Conservation (phyloP, 164 flowering plant genomes). For the Vitis rupestris region DNA sequence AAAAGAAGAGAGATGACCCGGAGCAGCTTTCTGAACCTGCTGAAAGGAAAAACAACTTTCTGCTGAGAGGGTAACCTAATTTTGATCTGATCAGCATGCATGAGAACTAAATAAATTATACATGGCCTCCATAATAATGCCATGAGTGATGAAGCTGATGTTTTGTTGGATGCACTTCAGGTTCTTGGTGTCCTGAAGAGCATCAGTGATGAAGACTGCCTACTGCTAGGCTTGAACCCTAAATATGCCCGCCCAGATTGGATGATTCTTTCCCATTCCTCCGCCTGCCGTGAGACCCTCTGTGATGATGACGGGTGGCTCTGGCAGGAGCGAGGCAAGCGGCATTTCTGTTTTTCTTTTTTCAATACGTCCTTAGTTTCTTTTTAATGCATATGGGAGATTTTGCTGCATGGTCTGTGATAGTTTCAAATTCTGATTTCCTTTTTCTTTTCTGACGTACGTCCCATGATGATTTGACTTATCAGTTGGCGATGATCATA, state of each 20-base stretch:
- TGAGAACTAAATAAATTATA: not conserved
- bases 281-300: slow-evolving; percentile 99
- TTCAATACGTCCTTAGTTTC: not conserved
- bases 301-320: slow-evolving; percentile 95
- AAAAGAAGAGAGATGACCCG: slow-evolving; percentile 88
- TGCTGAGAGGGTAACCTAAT: slow-evolving; percentile 71
- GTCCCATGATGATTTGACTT: slow-evolving; percentile 90
- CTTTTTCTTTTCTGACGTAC: slow-evolving; percentile 5
- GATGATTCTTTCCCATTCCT: slow-evolving; percentile 99
- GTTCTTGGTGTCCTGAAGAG: slow-evolving; percentile 89
- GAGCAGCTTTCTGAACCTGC: slow-evolving; percentile 99
- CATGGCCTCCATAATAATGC: not conserved
- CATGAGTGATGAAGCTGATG: not conserved
- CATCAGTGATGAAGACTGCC: slow-evolving; percentile 92
- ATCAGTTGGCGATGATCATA: slow-evolving; percentile 94
- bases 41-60: slow-evolving; percentile 92
- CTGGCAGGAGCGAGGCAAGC: slow-evolving; percentile 93
- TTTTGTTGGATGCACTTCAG: slow-evolving; percentile 33
- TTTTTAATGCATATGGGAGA: not conserved
- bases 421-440: not conserved
- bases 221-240: slow-evolving; percentile 74
- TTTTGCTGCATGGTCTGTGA: not conserved
- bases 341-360: not conserved
- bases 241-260: slow-evolving; percentile 98
- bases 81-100: not conserved